Percentiles rank a stretch among this genome's conserved stretches.
phyloP scores from a whole-genome alignment of 768 basidiomycete genomes.

The Amanita jacksonii region DNA sequence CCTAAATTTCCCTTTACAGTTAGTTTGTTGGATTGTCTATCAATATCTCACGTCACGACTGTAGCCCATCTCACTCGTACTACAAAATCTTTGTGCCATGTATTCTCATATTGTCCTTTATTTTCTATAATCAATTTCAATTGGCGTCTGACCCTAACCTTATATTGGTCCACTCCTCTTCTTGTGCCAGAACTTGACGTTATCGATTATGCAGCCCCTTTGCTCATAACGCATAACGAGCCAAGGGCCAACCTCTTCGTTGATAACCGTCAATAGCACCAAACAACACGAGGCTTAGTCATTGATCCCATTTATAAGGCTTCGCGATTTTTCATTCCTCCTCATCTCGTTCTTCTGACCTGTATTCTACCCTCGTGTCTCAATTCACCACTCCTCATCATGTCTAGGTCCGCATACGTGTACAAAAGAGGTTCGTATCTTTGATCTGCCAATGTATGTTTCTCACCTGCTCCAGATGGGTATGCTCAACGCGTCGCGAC shows the following conservation, averaged over 20 bases:
- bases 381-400: neutral
- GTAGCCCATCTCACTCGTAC: too few relatives aligned
- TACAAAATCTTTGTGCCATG: too few relatives aligned
- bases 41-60: too few relatives aligned
- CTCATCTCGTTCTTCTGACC: conserved; percentile 1
- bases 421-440: conserved; percentile 23
- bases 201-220: too few relatives aligned
- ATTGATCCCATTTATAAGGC: conserved; percentile 1
- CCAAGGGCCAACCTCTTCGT: too few relatives aligned
- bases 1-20: conserved; percentile 18
- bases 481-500: conserved; percentile 31
- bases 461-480: conserved; percentile 29
- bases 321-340: neutral
- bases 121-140: too few relatives aligned
- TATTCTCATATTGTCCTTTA: too few relatives aligned
- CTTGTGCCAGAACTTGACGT: too few relatives aligned
- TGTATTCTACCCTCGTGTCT: too few relatives aligned
- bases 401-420: conserved; percentile 19
- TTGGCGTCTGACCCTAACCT: neutral
- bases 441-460: neutral
- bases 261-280: neutral
- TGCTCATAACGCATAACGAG: too few relatives aligned
- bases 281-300: conserved; percentile 2
- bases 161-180: neutral
- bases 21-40: too few relatives aligned